A percentile compares a stretch with the other conserved stretches of the same genome.
Conservation (phyloP, 345 rosid species). For the Turnera subulata region DNA sequence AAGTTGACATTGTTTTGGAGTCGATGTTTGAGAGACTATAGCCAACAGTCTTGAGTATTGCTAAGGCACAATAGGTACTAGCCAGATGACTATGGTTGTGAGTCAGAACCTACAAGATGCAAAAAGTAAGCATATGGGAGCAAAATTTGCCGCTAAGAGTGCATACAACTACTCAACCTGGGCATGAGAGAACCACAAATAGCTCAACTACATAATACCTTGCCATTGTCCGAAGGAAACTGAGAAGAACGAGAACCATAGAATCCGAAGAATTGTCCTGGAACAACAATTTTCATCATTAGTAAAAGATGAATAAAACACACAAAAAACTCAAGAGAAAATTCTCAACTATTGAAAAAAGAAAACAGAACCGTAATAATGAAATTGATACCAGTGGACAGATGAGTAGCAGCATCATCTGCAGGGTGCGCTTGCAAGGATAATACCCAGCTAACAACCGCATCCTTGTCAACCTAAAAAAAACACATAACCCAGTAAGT, state of each 20-base stretch:
- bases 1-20: slow-evolving; percentile 40
- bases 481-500: too few relatives aligned
- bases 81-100: slow-evolving; percentile 72
- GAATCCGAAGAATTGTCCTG: slow-evolving; percentile 88
- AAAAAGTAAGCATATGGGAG: background rate
- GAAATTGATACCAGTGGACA: slow-evolving; percentile 45
- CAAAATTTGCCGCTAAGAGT: background rate
- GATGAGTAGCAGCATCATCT: slow-evolving; percentile 32
- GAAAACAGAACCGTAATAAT: background rate
- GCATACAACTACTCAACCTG: background rate
- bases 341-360: background rate
- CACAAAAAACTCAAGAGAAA: too few relatives aligned
- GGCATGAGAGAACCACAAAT: background rate
- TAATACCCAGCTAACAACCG: slow-evolving; percentile 66
- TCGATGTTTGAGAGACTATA: slow-evolving; percentile 50
- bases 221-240: slow-evolving; percentile 42
- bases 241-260: slow-evolving; percentile 73
- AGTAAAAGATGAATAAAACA: background rate
- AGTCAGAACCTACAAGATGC: slow-evolving; percentile 39
- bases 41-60: slow-evolving; percentile 63
- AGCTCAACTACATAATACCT: slow-evolving; percentile 34
- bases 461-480: slow-evolving; percentile 60
- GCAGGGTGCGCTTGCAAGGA: slow-evolving; percentile 67
- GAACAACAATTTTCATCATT: slow-evolving; percentile 5
- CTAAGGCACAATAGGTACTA: slow-evolving; percentile 80